These are phyloP conservation scores for Scorias spongiosa DNA, from an alignment of 2,329 filamentous ascomycete genomes.

Conservation along the genomic window DNA sequence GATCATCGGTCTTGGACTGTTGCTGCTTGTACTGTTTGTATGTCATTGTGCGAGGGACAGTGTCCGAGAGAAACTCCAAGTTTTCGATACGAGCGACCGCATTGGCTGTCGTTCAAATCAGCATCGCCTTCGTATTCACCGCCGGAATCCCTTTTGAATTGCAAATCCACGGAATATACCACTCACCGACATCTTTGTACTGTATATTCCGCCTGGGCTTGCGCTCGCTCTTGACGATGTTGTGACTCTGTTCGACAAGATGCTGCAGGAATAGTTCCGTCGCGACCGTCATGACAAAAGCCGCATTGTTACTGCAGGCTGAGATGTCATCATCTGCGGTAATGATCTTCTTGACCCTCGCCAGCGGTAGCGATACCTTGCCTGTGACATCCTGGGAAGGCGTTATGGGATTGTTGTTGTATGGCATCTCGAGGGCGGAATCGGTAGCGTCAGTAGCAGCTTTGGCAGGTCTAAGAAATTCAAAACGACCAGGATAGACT, in stretches of 20 bases:
- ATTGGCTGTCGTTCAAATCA: constrained; percentile 40
- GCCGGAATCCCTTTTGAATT: no score
- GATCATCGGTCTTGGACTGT: constrained; percentile 25
- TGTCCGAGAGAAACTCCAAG: constrained; percentile 84
- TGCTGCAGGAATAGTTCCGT: constrained; percentile 96
- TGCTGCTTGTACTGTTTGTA: constrained; percentile 63
- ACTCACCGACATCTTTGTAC: constrained; percentile 77
- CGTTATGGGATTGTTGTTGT: constrained; percentile 73
- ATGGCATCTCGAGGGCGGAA: constrained; percentile 49
- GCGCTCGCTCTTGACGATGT: constrained; percentile 75
- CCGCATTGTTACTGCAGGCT: constrained; percentile 82
- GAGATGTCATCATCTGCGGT: constrained; percentile 70
- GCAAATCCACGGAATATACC: no score
- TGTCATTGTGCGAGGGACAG: constrained; percentile 72
- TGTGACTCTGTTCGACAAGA: constrained; percentile 69
- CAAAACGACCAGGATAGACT: not conserved
- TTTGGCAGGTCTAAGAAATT: not conserved
- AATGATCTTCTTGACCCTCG: constrained; percentile 92
- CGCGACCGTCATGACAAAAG: constrained; percentile 84
- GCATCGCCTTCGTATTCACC: no score
- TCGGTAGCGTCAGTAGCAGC: not conserved
- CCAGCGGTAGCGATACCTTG: constrained; percentile 69
- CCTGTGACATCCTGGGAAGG: constrained; percentile 72
- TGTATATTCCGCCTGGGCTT: constrained; percentile 90
- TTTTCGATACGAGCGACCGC: constrained; percentile 82